Evolutionary conservation across 352 stramenopile genomes (phyloP).

Genomic region (Blastocystis sp.): DNA sequence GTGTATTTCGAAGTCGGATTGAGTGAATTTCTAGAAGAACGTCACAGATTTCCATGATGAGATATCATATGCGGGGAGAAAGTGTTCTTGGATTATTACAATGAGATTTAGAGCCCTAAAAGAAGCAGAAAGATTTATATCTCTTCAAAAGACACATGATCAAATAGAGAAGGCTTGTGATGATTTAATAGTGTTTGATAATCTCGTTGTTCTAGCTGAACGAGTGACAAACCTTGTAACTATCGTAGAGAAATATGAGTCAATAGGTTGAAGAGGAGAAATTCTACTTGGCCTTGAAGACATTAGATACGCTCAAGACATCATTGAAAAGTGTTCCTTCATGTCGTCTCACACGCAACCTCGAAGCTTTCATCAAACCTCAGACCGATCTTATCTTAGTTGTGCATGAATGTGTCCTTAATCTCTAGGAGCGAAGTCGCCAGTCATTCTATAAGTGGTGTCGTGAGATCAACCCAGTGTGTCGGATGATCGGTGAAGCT

Average conservation of each 20-base stretch:
- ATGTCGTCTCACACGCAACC: constrained; percentile 25
- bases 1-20: neutral
- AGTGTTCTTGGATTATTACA: neutral
- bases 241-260: neutral
- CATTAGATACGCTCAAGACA: constrained; percentile 51
- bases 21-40: constrained; percentile 2
- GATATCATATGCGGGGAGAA: neutral
- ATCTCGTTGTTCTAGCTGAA: constrained; percentile 17
- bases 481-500: constrained; percentile 37
- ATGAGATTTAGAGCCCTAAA: neutral
- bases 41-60: constrained; percentile 48
- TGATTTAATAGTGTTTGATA: constrained; percentile 49
- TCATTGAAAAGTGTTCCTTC: constrained; percentile 16
- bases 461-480: constrained; percentile 14
- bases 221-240: constrained; percentile 28
- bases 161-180: constrained; percentile 50
- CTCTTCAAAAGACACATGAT: constrained; percentile 21
- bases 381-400: constrained; percentile 51
- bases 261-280: constrained; percentile 48
- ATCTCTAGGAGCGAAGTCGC: neutral
- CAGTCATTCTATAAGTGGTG: constrained; percentile 35
- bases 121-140: constrained; percentile 32
- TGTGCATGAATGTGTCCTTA: neutral
- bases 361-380: constrained; percentile 58
- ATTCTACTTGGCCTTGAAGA: constrained; percentile 57